Conservation (phyloP, 2,329 filamentous ascomycete species). For the Colletotrichum phormii region DNA sequence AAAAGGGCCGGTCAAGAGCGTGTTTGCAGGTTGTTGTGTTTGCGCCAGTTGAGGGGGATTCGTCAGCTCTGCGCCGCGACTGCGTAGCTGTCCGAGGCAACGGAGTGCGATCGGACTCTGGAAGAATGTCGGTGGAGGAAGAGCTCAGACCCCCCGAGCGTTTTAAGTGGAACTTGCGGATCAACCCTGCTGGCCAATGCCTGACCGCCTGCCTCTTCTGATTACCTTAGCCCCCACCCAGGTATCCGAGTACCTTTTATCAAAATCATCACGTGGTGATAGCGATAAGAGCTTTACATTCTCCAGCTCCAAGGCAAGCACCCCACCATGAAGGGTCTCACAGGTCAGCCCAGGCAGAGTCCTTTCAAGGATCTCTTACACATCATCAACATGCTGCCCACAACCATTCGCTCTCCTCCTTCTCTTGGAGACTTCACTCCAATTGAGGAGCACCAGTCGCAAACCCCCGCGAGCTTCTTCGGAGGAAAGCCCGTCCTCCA, state of each 20-base stretch:
- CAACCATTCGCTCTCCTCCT: conserved; percentile 69
- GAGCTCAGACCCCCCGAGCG: conserved; percentile 26
- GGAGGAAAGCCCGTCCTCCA: conserved; percentile 78
- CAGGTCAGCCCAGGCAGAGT: conserved; percentile 28
- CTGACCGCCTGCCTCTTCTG: fast-evolving
- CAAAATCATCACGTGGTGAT: conserved; percentile 37
- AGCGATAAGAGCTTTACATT: conserved; percentile 38
- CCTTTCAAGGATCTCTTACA: conserved; percentile 13
- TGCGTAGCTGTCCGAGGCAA: background rate
- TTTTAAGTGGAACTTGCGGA: background rate
- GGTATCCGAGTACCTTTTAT: background rate
- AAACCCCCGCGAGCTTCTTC: conserved; percentile 80
- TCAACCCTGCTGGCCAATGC: background rate
- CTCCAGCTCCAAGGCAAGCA: conserved; percentile 30
- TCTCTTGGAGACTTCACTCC: conserved; percentile 69
- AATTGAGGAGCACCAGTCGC: conserved; percentile 76
- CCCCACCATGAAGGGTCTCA: conserved; percentile 29
- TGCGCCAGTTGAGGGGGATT: background rate
- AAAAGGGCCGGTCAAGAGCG: background rate
- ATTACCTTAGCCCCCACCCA: no score
- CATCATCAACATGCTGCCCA: conserved; percentile 55
- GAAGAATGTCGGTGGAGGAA: conserved; percentile 8
- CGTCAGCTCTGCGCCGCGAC: conserved; percentile 1
- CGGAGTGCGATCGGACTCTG: background rate
- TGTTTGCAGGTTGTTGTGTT: background rate